Evolutionary conservation across 768 basidiomycete genomes (phyloP).

Genomic region (Kwoniella dendrophila): DNA sequence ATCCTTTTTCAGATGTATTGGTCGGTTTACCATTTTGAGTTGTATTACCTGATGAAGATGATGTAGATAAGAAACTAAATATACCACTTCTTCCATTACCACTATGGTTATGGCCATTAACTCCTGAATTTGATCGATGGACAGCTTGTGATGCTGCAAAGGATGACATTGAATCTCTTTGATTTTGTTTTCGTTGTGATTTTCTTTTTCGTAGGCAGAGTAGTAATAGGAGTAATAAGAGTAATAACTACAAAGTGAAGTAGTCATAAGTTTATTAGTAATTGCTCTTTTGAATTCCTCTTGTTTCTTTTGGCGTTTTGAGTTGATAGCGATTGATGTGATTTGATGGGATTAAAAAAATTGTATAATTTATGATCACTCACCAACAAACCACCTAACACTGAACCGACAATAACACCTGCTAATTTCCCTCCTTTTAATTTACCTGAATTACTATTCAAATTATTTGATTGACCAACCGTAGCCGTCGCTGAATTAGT

Average conservation of each 20-base stretch:
- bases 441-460: conserved; percentile 13
- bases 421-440: conserved; percentile 46
- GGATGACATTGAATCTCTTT: conserved; percentile 34
- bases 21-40: neutral
- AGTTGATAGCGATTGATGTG: neutral
- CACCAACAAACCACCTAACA: conserved; percentile 50
- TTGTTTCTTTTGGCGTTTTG: too few species aligned
- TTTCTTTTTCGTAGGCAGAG: conserved; percentile 24
- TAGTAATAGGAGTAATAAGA: conserved; percentile 35
- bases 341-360: neutral
- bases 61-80: conserved; percentile 31
- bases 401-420: conserved; percentile 49
- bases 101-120: neutral
- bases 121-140: conserved; percentile 1
- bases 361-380: conserved; percentile 13
- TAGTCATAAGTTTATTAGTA: neutral
- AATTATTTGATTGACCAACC: conserved; percentile 14
- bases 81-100: conserved; percentile 30
- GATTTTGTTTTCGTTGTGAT: neutral
- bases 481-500: conserved; percentile 11
- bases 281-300: neutral
- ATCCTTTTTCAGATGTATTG: conserved; percentile 45
- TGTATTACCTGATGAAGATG: conserved; percentile 1
- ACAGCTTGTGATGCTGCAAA: conserved; percentile 28
- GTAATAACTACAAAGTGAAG: conserved; percentile 30